Evolutionary conservation across 2,329 filamentous ascomycete species (phyloP), one percentile per base, ranked within the genome.

Genomic region (Herpotrichia juniperi): DNA sequence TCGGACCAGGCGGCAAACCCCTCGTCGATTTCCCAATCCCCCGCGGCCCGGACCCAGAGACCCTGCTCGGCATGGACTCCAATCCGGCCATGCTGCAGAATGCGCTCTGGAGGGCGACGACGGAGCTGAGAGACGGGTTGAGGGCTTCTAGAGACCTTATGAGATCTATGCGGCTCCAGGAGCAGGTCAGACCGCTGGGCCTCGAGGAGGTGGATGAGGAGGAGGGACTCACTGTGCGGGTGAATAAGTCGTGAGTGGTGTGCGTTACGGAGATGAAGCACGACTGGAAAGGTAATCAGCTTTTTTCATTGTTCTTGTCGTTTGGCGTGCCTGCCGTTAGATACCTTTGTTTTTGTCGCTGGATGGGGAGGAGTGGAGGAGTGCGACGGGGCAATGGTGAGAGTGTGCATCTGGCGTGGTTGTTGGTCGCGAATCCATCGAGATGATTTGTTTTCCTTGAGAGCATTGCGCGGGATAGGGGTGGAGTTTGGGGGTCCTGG

Each of bases 21-120:
- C 55, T 72, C 1, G 59, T 74, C 10, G 69, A 69, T 1, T 74
- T 74, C 21, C 68, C 71, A 0, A 42, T 73, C 4, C 71, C 70
- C 0, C 19, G 59, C 1, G 70, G 70, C 7, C 67, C 68, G 4
- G 64, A 66, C 32, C 45, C 65, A 0, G 69, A 72, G 32, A 49
- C 58, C 2, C 34, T 74, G 35, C 25, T 67, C 16, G 63, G 59
- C 1, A 46, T 56, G 4, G 59, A 64, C 3, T 37, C 39, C 2
- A 67, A 72, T 30, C 43, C 56, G 1, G 31, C 47, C 2, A 28
- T 56, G 0, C 25, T 74, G 57, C 57, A 62, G 30, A 59, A 68
- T n/a, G 50, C 62, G 48, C 47, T 74, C 31, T 64, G 67, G 32
- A 67, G 66, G 59, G 62, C 62, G 24, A 63, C 62, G n/a, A 50